Conservation (phyloP, 2,329 filamentous ascomycete species). For the Truncatella angustata region DNA sequence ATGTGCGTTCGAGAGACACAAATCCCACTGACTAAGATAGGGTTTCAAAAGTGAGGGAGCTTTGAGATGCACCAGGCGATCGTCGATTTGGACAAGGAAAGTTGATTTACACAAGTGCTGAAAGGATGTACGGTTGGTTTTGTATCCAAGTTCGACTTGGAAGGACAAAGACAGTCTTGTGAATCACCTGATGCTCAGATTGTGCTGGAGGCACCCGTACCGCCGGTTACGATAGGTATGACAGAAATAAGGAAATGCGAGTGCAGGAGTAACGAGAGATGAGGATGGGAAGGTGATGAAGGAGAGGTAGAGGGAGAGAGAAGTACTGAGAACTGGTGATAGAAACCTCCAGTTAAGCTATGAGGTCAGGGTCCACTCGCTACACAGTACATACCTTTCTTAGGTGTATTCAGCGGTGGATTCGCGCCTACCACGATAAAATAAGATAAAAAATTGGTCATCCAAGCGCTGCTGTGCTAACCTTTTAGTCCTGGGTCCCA, state of each 20-base stretch:
- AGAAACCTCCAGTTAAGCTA: too few species aligned
- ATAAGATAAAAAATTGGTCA: too few species aligned
- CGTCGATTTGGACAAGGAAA: constrained; percentile 11
- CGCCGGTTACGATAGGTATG: not conserved
- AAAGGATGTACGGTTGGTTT: too few species aligned
- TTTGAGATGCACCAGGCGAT: constrained; percentile 28
- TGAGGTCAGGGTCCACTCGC: too few species aligned
- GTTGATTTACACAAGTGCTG: not conserved
- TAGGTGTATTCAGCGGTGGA: too few species aligned
- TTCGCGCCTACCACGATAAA: too few species aligned
- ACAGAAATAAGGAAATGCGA: not conserved
- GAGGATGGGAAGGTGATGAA: not conserved
- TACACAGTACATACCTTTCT: too few species aligned
- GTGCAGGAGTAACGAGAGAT: too few species aligned
- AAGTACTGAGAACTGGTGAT: not conserved
- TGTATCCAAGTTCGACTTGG: not conserved
- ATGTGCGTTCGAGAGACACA: constrained; percentile 8
- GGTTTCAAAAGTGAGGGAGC: constrained; percentile 9
- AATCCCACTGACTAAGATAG: constrained; percentile 7
- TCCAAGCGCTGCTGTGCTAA: too few species aligned
- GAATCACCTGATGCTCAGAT: not conserved
- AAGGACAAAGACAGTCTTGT: not conserved
- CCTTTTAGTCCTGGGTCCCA: too few species aligned
- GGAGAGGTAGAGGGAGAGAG: not conserved
- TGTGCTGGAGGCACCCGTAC: not conserved